phyloP scores from a whole-genome alignment of 2,329 filamentous ascomycete genomes.

The Talaromyces sp. region DNA sequence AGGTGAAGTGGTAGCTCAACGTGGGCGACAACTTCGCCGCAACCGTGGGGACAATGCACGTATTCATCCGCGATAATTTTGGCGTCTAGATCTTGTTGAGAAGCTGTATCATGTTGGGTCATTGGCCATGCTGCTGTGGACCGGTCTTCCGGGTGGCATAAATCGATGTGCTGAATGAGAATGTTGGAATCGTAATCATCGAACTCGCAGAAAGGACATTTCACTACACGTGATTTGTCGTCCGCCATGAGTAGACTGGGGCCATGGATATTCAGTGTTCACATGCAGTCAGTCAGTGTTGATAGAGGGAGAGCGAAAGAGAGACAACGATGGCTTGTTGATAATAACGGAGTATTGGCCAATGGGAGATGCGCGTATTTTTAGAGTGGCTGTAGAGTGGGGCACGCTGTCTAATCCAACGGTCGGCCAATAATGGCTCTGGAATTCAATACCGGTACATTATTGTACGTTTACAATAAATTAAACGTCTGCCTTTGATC shows the following conservation, averaged over 20 bases:
- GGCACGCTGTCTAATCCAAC: not conserved
- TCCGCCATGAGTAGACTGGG: not conserved
- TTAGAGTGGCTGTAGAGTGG: not conserved
- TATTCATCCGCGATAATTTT: conserved; percentile 32
- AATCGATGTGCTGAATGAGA: conserved; percentile 42
- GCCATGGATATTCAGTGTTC: not conserved
- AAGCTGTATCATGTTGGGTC: not conserved
- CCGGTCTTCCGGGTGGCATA: conserved; percentile 39
- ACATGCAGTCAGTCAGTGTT: not conserved
- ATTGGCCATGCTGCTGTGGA: conserved; percentile 2
- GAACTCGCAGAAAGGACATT: conserved; percentile 45
- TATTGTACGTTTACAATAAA: too few relatives aligned
- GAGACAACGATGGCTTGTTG: too few relatives aligned
- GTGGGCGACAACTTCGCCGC: conserved; percentile 53
- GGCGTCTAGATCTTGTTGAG: not conserved
- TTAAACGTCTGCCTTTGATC: too few relatives aligned
- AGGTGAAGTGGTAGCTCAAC: conserved; percentile 56
- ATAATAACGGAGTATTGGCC: not conserved
- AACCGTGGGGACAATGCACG: conserved; percentile 54
- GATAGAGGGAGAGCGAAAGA: not conserved
- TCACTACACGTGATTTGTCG: conserved; percentile 9
- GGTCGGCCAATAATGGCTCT: not conserved
- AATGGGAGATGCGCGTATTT: not conserved
- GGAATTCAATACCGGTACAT: not conserved
- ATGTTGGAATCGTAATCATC: conserved; percentile 34